Evolutionary conservation across 148 eudicot genomes (phyloP), one percentile per base, ranked within the genome.

Genomic region (Nepenthes gracilis): DNA sequence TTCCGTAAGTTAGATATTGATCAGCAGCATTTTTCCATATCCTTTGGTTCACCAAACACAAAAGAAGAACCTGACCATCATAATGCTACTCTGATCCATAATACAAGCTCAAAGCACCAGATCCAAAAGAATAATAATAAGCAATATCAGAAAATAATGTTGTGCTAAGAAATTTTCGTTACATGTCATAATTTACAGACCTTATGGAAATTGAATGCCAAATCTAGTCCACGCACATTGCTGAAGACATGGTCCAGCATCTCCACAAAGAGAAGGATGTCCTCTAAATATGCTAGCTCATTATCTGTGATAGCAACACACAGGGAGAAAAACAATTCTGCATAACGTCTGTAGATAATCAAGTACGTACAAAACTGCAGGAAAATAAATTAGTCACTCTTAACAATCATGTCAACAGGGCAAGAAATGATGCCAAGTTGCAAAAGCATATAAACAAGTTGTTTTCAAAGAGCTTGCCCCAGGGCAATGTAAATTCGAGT

Each of bases 241-340:
- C 98, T 88, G 91, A 88, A 93, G 66, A 93, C 88, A 69, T 93
- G 98, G 70, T 88, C 98, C 77, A 93, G 64, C 69, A 93, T 93
- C 87, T 93, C 96, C 67, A 93, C 98, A 79, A 88, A 93, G 35
- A 93, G 85, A 74, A 88, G 98, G 68, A 93, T 93, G 69, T 81
- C 77, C 71, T 93, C 96, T 59, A 93, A 74, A 73, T 93, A 88
- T 51, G 91, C 98, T 62, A 93, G 65, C 83, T 93, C 98, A 73
- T 88, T 93, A 65, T 93, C 98, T 3, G 96, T 93, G 72, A 88
- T 88, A 64, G 84, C 98, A 60, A 88, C 98, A 71, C 95, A 93
- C 74, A 78, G 67, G 54, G 98, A 88, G 84, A 93, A 88, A 77
- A 88, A 93, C 45, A 93, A 71, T 66, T 96, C 98, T 54, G 96